Evolutionary conservation across 2,329 filamentous ascomycete species (phyloP), one percentile per base, ranked within the genome.

Genomic region (Fusarium nisikadoi): DNA sequence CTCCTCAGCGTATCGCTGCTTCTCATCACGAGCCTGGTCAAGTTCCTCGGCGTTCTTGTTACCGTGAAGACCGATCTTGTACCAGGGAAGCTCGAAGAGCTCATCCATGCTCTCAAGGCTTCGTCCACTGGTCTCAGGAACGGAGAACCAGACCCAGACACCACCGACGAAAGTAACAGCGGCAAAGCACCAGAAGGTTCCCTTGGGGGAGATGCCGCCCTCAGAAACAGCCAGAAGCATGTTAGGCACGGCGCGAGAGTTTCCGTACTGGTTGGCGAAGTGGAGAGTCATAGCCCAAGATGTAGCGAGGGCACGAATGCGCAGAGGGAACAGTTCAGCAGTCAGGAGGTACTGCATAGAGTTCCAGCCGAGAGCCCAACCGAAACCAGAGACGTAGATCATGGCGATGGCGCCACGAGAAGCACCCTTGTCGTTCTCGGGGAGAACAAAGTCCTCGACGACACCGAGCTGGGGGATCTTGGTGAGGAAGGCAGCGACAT

Each of bases 231-330:
- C 71, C 2, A 94, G 84, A 47, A 95, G 87, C 92, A 94, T 93
- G 72, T 90, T 88, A 3, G 92, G 93, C 0, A 94, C 90, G 1
- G 93, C 92, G 39, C 93, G 90, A 2, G 89, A 87, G 83, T 93
- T 94, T 31, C 92, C 93, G 78, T 93, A 94, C 80, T 94, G 92
- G 80, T 93, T 93, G 66, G 88, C 90, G 77, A 94, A 94, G 80
- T 95, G 92, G 65, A 94, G 87, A 1, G 90, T 92, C 93, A 94
- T 94, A 50, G 91, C 89, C 77, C 92, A 86, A 0, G 89, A 92
- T 1, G 91, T 92, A 25, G 90, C 89, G 14, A 94, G 81, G 8
- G 92, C 92, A 61, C 93, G 89, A 54, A 95, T 90, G 7, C 92
- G 88, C 14, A 94, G 86, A 2, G 93, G 92, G 83, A 93, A 95